These are phyloP conservation scores for Fusarium circinatum DNA, from an alignment of 2,329 filamentous ascomycete species.

Conservation along the genomic window DNA sequence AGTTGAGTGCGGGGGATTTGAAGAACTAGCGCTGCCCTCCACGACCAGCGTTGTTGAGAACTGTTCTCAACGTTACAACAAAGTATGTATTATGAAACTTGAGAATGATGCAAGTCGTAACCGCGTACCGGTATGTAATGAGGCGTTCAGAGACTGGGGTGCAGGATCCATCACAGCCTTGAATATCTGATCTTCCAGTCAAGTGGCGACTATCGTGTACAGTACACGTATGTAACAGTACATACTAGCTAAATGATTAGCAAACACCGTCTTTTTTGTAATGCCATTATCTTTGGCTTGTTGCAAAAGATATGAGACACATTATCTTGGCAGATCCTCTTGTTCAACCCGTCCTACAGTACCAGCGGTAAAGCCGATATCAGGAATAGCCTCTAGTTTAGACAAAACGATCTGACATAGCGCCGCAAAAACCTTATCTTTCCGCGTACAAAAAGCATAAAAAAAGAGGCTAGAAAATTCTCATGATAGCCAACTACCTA, in stretches of 20 bases:
- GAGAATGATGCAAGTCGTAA: slow-evolving; percentile 20
- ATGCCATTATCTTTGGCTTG: background rate
- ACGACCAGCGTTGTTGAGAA: slow-evolving; percentile 34
- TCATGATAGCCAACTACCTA: slow-evolving; percentile 29
- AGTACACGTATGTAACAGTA: background rate
- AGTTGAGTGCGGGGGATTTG: slow-evolving; percentile 40
- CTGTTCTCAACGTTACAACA: slow-evolving; percentile 31
- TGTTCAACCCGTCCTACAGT: background rate
- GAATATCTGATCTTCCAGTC: background rate
- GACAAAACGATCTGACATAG: slow-evolving; percentile 6
- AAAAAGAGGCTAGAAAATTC: slow-evolving; percentile 1
- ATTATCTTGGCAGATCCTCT: slow-evolving; percentile 10
- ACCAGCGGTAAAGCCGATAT: background rate
- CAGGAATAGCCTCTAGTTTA: background rate
- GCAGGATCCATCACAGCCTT: background rate
- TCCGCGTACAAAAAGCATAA: background rate
- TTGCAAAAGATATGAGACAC: background rate
- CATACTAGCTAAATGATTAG: background rate
- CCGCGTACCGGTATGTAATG: background rate
- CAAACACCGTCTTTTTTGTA: background rate
- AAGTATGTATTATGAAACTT: slow-evolving; percentile 19
- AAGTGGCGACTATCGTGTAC: slow-evolving; percentile 2
- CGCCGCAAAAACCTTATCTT: slow-evolving; percentile 16
- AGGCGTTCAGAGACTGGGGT: background rate
- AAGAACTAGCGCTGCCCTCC: slow-evolving; percentile 21